Evolutionary conservation across 2,329 filamentous ascomycete genomes (phyloP), one percentile per base, ranked within the genome.

Genomic region (Ophiostoma piceae): DNA sequence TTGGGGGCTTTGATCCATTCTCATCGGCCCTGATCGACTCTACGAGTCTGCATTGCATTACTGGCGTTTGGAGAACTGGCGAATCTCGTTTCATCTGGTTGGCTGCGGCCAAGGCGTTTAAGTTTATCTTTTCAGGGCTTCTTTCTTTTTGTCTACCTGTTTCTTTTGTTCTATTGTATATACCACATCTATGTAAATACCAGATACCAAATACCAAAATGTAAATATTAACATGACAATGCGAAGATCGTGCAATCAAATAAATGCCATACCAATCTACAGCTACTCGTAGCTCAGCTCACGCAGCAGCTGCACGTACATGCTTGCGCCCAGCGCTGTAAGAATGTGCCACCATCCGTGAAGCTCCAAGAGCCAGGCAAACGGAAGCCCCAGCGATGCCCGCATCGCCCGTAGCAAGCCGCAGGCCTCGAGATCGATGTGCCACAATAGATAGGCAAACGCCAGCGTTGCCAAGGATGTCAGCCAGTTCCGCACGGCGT

Each of bases 341-440:
- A 87, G 77, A 19, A 88, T 77, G 73, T 89, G 87, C 87, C 87
- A 89, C 87, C 86, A 88, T 0, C 85, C 87, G 74, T 88, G 87
- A 16, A 88, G 74, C 77, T 88, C 87, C 4, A 88, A 75, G 0
- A 85, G 43, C 76, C 84, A 86, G 1, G 82, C 83, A 81, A 80
- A 85, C 0, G 86, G 86, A 62, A 87, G 75, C 0, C 86, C 86
- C 1, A 88, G 73, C 0, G 68, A 73, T 8, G 77, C 77, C 67
- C 85, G 82, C 12, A 83, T 72, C 0, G 73, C 71, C 2, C 84
- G 82, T 32, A 88, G 77, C 71, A 81, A 5, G 5, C 68, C 37
- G 73, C 87, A 89, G 14, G 80, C 78, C 73, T 85, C 81, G 11
- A 84, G 80, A 65, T 88, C 86, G 19, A 88, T 80, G 67, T 85